A percentile compares a stretch with the other conserved stretches of the same genome.
Evolutionary conservation across 768 basidiomycete species (phyloP).

Genomic region (Amanita muscaria): DNA sequence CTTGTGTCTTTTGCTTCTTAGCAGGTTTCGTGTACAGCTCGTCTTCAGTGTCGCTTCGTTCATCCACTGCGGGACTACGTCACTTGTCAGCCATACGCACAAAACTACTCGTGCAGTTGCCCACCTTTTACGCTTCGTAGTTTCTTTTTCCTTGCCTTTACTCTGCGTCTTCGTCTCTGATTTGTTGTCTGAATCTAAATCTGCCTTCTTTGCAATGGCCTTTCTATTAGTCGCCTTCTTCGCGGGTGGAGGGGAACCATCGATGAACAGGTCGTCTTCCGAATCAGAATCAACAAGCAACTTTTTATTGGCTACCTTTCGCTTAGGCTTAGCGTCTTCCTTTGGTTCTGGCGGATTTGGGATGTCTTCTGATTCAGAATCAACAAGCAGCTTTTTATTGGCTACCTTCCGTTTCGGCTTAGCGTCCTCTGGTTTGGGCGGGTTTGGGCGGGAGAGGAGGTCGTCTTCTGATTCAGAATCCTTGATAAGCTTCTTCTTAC

Average conservation of each 20-base stretch:
- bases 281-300: conserved; percentile 10
- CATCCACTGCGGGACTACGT: conserved; percentile 24
- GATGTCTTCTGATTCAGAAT: conserved; percentile 14
- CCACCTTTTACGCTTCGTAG: conserved; percentile 67
- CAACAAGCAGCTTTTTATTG: conserved; percentile 5
- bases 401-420: conserved; percentile 9
- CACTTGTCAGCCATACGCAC: conserved; percentile 1
- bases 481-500: conserved; percentile 11
- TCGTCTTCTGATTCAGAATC: conserved; percentile 14
- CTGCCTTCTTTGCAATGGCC: conserved; percentile 23
- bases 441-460: no score
- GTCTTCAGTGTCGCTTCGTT: conserved; percentile 32
- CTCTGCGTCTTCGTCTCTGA: conserved; percentile 16
- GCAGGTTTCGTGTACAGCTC: conserved; percentile 36
- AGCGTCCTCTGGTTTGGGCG: no score
- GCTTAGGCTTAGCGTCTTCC: conserved; percentile 2
- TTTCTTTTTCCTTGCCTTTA: conserved; percentile 18
- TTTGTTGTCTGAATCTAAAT: conserved; percentile 19
- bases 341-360: no score
- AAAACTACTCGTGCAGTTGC: neutral
- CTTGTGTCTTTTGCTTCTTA: conserved; percentile 40
- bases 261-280: conserved; percentile 11
- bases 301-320: conserved; percentile 10
- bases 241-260: conserved; percentile 9
- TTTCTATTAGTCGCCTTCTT: conserved; percentile 20